A percentile compares a stretch with the other conserved stretches of the same genome.
Evolutionary conservation across 768 basidiomycete genomes (phyloP).

Genomic region (Roridomyces roridus): DNA sequence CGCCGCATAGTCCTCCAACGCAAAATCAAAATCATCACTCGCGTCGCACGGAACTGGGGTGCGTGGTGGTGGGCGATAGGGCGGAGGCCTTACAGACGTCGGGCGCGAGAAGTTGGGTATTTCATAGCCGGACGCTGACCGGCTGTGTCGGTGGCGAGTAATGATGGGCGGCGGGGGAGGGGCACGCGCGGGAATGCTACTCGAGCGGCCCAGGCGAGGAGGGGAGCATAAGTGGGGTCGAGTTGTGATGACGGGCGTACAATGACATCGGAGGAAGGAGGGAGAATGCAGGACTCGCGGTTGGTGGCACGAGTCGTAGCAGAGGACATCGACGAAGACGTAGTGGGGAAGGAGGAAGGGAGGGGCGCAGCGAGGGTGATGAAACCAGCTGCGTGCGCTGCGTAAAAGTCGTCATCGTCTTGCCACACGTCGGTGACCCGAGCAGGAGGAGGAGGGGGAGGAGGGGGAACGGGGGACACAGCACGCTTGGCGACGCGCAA

Average conservation of each 20-base stretch:
- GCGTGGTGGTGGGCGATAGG: constrained; percentile 14
- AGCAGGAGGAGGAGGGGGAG: neutral
- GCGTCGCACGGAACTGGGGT: constrained; percentile 18
- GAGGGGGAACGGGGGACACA: constrained; percentile 8
- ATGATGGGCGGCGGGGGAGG: constrained; percentile 17
- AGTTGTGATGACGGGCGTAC: neutral
- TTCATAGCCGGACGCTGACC: neutral
- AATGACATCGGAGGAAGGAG: neutral
- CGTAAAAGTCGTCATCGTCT: constrained; percentile 16
- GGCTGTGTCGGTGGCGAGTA: neutral
- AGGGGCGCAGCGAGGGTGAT: constrained; percentile 7
- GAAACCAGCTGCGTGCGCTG: constrained; percentile 6
- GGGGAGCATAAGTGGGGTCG: neutral
- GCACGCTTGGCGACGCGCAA: constrained; percentile 11
- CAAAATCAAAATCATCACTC: constrained; percentile 7
- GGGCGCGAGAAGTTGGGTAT: constrained; percentile 2
- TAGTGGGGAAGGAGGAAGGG: neutral
- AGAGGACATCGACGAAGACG: neutral
- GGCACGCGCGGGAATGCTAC: constrained; percentile 13
- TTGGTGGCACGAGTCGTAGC: too few species aligned
- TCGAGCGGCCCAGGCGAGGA: constrained; percentile 10
- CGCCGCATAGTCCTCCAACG: neutral
- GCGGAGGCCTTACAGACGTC: neutral
- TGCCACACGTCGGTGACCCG: neutral
- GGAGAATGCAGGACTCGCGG: constrained; percentile 7